A percentile compares a stretch with the other conserved stretches of the same genome.
phyloP scores from a whole-genome alignment of 495 filamentous ascomycete species.

The Hapsidospora chrysogenum region DNA sequence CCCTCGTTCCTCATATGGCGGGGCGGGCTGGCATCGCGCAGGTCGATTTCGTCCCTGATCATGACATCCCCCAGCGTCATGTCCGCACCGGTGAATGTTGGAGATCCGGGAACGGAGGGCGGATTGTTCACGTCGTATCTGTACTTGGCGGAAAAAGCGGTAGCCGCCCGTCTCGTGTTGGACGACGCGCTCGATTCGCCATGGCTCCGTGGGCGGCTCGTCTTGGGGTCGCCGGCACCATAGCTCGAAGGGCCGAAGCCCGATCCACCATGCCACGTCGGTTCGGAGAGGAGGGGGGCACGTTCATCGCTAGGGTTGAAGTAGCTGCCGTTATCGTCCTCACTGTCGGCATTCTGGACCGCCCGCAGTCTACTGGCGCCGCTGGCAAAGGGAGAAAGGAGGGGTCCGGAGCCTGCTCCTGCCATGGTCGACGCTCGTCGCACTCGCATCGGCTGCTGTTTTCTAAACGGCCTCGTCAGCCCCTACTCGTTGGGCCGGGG shows the following conservation, averaged over 20 bases:
- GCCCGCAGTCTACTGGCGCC: conserved; percentile 15
- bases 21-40: not conserved
- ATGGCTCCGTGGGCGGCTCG: conserved; percentile 14
- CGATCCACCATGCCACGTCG: conserved; percentile 3
- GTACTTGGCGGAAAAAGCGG: conserved; percentile 15
- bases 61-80: conserved; percentile 70
- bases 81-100: conserved; percentile 35
- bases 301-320: conserved; percentile 32
- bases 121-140: conserved; percentile 87
- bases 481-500: not conserved
- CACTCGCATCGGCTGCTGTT: conserved; percentile 52
- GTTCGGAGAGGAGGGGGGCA: conserved; percentile 36
- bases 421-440: conserved; percentile 38
- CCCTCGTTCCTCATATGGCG: not conserved
- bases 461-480: conserved; percentile 21
- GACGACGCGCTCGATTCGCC: conserved; percentile 23
- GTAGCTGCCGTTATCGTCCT: conserved; percentile 21
- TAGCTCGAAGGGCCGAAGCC: conserved; percentile 9
- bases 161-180: conserved; percentile 15
- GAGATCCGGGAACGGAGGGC: conserved; percentile 78
- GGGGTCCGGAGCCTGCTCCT: conserved; percentile 16
- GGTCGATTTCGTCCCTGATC: conserved; percentile 38
- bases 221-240: conserved; percentile 17
- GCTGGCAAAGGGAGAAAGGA: conserved; percentile 12
- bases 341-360: conserved; percentile 5